These are phyloP conservation scores for Saccharomycopsis javanensis DNA, from an alignment of 805 yeast genomes.

Conservation along the genomic window DNA sequence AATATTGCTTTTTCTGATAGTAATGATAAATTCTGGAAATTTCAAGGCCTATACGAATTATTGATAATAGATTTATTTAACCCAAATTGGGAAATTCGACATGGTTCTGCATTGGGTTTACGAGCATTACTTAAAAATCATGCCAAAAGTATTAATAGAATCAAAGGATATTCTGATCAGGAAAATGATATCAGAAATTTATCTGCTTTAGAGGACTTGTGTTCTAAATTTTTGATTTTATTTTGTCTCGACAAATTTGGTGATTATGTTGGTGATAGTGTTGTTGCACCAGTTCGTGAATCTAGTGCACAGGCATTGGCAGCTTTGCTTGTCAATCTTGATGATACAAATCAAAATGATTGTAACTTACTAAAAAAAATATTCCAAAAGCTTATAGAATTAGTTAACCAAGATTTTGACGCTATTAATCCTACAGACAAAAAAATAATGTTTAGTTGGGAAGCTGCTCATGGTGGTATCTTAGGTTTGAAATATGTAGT, in stretches of 20 bases:
- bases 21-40: conserved; percentile 79
- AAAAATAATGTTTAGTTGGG: conserved; percentile 62
- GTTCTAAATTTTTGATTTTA: conserved; percentile 73
- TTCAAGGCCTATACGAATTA: conserved; percentile 85
- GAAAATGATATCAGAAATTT: conserved; percentile 62
- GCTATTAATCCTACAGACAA: conserved; percentile 29
- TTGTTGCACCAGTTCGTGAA: conserved; percentile 96
- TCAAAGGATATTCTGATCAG: conserved; percentile 45
- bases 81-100: conserved; percentile 90
- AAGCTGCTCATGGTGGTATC: conserved; percentile 97
- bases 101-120: conserved; percentile 89
- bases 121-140: conserved; percentile 78
- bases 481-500: conserved; percentile 88
- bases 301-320: conserved; percentile 93
- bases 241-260: conserved; percentile 94
- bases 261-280: conserved; percentile 94
- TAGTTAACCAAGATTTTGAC: conserved; percentile 54
- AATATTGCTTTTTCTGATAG: conserved; percentile 53
- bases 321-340: conserved; percentile 69
- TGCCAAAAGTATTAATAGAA: conserved; percentile 78
- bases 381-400: conserved; percentile 52
- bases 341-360: conserved; percentile 30
- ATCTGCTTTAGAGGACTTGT: conserved; percentile 74
- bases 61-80: conserved; percentile 69
- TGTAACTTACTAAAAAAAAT: conserved; percentile 44